A percentile compares a stretch with the other conserved stretches of the same genome.
phyloP scores from a whole-genome alignment of 2,329 filamentous ascomycete species.

The Diaporthe sp. region DNA sequence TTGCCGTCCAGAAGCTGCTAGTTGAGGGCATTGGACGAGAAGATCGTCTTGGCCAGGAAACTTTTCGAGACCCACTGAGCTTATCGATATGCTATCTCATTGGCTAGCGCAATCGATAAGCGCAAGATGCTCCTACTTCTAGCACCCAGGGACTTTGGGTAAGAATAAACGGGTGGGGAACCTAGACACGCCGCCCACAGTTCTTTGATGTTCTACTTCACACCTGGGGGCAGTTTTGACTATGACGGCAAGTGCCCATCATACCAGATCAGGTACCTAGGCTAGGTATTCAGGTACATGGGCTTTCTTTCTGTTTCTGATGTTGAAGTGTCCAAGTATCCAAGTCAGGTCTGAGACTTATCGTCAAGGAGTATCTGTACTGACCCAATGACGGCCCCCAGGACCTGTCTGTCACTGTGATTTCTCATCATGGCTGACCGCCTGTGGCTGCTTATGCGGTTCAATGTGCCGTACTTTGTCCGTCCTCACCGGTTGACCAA shows the following conservation, averaged over 20 bases:
- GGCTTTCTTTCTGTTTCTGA: background rate
- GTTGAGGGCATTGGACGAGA: background rate
- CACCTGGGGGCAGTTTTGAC: background rate
- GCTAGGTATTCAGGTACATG: background rate
- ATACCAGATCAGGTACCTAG: background rate
- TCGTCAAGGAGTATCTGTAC: background rate
- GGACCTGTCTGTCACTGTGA: background rate
- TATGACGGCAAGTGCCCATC: background rate
- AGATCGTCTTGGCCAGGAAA: conserved; percentile 32
- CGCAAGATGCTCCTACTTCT: background rate
- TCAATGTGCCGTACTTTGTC: background rate
- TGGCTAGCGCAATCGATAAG: conserved; percentile 3
- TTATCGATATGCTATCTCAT: conserved; percentile 22
- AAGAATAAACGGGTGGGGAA: background rate
- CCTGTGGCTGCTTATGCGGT: background rate
- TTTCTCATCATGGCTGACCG: background rate
- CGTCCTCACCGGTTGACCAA: conserved; percentile 15
- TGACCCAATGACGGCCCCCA: background rate
- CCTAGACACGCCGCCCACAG: background rate
- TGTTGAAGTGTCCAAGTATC: background rate
- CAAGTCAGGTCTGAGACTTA: background rate
- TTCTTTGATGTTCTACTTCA: background rate
- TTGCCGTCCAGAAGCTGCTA: background rate
- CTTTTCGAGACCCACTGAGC: conserved; percentile 37
- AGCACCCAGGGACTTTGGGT: background rate